Base-by-base conservation (phyloP, 805 yeast genomes). In the Nakazawaea laoshanensis region DNA sequence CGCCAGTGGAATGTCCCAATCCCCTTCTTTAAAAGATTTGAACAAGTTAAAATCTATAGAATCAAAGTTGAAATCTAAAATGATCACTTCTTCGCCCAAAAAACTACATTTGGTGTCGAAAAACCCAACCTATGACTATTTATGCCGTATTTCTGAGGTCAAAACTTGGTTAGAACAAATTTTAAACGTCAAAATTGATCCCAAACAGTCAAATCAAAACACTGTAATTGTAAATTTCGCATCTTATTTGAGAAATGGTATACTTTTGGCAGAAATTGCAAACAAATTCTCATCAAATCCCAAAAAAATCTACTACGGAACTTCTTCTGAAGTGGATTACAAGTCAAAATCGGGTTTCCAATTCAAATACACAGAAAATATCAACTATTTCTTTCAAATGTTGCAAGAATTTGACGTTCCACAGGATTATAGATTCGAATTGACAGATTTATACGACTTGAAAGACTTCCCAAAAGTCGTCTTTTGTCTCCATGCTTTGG, bases 381-480 rank as follows among this genome's bases (percentile, higher is more conserved):
- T 92, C 49, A 85, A 86, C 46, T 65, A 76, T 15, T 88, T 89
- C 52, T 79, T 89, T 51, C 63, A 68, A 14, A 70, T 89, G 36
- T 61, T 86, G 19, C 78, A 73, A 36, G 70, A 63, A 38, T 66
- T 86, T 39, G 77, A 73, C 18, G 75, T 92, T 43, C 98, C 97
- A 1, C 88, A 84, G 36, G 66, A 87, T 35, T 92, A 88, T 53
- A 70, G 82, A 30, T 92, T 92, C 51, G 98, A 89, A 52, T 69
- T 88, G 38, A 87, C 95, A 3, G 98, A 92, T 55, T 64, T 92
- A 23, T 92, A 87, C 56, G 96, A 92, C 49, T 79, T 80, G 49
- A 88, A 86, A 48, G 83, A 89, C 49, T 71, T 88, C 14, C 97
- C 97, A 11, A 88, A 85, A 49, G 97, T 92, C 17, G 81, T 92